Evolutionary conservation across 106 monocot species (phyloP).

Genomic region (Alisma plantagoaquatica): DNA sequence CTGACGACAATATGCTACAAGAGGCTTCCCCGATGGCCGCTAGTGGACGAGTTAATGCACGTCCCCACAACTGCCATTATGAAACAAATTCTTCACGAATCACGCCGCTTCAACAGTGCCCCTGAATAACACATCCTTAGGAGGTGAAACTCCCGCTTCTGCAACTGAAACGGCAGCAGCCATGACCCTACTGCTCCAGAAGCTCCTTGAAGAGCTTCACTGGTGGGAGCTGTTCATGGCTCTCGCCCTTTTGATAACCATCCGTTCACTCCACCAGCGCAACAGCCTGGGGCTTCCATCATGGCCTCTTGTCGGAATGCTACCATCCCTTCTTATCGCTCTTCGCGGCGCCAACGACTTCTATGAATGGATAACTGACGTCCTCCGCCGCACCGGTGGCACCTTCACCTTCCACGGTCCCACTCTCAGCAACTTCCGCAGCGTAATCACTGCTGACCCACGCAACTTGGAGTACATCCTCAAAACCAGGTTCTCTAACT

Average conservation of each 20-base stretch:
- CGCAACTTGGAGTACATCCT: neutral
- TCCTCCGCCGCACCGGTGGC: neutral
- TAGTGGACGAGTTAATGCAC: too few relatives aligned
- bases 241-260: neutral
- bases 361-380: neutral
- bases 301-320: slow-evolving; percentile 1
- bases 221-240: neutral
- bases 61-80: too few relatives aligned
- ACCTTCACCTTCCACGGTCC: slow-evolving; percentile 1
- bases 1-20: too few relatives aligned
- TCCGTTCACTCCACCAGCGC: neutral
- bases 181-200: too few relatives aligned
- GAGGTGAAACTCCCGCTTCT: too few relatives aligned
- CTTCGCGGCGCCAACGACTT: neutral
- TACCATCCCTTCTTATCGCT: neutral
- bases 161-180: too few relatives aligned
- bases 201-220: neutral
- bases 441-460: slow-evolving; percentile 1
- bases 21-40: too few relatives aligned
- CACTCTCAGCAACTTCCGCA: neutral
- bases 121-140: too few relatives aligned
- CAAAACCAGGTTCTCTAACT: slow-evolving; percentile 1
- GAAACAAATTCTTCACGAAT: too few relatives aligned
- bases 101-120: too few relatives aligned
- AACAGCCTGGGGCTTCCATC: neutral